phyloP scores from a whole-genome alignment of 176 grass and related monocot species.

The Calamus simplicifolius region DNA sequence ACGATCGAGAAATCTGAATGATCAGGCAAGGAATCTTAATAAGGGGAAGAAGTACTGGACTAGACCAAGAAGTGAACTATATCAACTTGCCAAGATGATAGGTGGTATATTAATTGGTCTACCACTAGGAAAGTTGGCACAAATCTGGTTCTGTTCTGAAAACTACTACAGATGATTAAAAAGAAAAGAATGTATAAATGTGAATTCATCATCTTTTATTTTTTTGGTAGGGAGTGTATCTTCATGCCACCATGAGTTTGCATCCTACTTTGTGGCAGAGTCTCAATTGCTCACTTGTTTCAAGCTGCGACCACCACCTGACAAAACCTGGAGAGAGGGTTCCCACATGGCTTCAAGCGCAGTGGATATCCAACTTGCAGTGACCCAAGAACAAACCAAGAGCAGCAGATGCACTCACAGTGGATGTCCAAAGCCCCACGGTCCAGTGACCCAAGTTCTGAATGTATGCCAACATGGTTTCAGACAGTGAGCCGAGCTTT shows the following conservation, averaged over 20 bases:
- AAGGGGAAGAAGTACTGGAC: too few species aligned
- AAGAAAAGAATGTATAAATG: neutral
- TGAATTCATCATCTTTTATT: slow-evolving; percentile 33
- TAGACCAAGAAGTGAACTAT: too few species aligned
- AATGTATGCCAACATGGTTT: slow-evolving; percentile 60
- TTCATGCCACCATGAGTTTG: slow-evolving; percentile 5
- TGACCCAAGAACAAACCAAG: slow-evolving; percentile 34
- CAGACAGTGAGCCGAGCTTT: slow-evolving; percentile 67
- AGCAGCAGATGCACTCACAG: slow-evolving; percentile 33
- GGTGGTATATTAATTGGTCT: too few species aligned
- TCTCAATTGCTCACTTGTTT: slow-evolving; percentile 28
- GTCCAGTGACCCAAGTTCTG: slow-evolving; percentile 52
- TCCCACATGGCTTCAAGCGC: slow-evolving; percentile 40
- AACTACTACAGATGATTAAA: neutral
- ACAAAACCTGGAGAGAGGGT: slow-evolving; percentile 40
- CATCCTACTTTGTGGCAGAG: slow-evolving; percentile 7
- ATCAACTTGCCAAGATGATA: too few species aligned
- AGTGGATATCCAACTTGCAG: slow-evolving; percentile 38
- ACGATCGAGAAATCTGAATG: slow-evolving; percentile 56
- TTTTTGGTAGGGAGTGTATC: slow-evolving; percentile 42
- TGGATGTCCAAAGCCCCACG: slow-evolving; percentile 52
- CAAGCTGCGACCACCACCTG: slow-evolving; percentile 41
- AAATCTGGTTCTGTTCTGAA: neutral
- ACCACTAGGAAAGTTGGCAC: neutral
- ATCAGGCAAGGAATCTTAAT: neutral